Base-by-base conservation (phyloP, 768 basidiomycete genomes). In the Russula olivacea region DNA sequence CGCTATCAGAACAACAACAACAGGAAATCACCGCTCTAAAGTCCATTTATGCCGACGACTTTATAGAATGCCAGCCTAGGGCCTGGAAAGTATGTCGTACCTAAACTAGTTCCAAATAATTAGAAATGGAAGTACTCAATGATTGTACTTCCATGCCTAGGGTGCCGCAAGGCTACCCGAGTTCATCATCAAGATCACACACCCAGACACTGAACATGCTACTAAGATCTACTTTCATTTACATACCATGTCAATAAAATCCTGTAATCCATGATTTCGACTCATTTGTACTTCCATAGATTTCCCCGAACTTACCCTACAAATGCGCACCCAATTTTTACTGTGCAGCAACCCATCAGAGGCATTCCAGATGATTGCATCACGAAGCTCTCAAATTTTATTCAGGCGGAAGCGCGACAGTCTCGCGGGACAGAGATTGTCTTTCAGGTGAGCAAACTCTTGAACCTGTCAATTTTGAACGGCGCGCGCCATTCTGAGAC, bases 271-370 rank as follows among this genome's bases (percentile, higher is more conserved):
- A 68, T n/a, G 11, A 30, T 32, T 23, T 21, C 59, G 30, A 19
- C 56, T 60, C 58, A 53, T 36, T 38, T 60, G 17, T 32, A 3
- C 4, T 25, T 40, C 19, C 59, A 11, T 64, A 91, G 89, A 72
- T 84, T 92, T 62, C 89, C 91, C 3, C 89, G 85, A 73, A 90
- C 89, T 57, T 93, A 93, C 70, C 91, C 91, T n/a, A 75, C 76
- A 4, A 80, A 87, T 58, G 85, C 88, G 30, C 81, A 78, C 47
- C 86, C 90, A 8, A 81, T 78, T 1, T 88, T 93, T 66, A 77
- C 81, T 8, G 80, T 91, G 45, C 81, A 87, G 71, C 86, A 82
- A 68, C 87, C 87, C 23, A 77, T 81, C 56, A 74, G 78, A 38
- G 88, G 89, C 25, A 69, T 93, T 36, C 76, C 71, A 43, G 76